Percentiles rank a stretch among this genome's conserved stretches.
These are phyloP conservation scores for Beta lomatogona DNA, from an alignment of 179 eudicot species.

Conservation along the genomic window DNA sequence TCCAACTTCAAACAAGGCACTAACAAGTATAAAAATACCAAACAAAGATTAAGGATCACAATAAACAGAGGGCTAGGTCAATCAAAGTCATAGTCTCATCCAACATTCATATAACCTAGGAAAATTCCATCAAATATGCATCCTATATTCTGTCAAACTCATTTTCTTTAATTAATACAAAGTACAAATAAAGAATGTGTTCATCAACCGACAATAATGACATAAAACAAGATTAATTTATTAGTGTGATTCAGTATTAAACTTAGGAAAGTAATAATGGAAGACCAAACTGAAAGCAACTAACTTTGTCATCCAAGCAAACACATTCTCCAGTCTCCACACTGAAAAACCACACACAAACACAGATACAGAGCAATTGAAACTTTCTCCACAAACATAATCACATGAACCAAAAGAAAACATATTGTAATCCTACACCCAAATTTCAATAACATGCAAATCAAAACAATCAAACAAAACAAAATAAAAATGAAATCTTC, in stretches of 20 bases:
- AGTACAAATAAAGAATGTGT: neutral
- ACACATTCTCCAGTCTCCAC: neutral
- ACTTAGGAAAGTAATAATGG: neutral
- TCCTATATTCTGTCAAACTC: neutral
- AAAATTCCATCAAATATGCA: neutral
- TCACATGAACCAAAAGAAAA: neutral
- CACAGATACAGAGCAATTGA: neutral
- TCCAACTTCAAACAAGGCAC: constrained; percentile 3
- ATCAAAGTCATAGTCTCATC: neutral
- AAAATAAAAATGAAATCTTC: neutral
- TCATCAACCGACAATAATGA: neutral
- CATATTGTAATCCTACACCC: neutral
- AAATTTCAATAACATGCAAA: constrained; percentile 22
- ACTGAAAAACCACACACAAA: neutral
- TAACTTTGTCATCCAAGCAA: constrained; percentile 15
- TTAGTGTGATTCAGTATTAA: neutral
- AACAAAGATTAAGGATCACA: neutral
- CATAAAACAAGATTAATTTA: neutral
- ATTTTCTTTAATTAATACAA: neutral
- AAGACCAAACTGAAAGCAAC: constrained; percentile 11
- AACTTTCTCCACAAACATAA: neutral
- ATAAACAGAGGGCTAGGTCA: constrained; percentile 7
- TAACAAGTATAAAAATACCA: neutral
- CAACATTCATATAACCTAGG: constrained; percentile 5
- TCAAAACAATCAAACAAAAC: constrained; percentile 1